phyloP scores from a whole-genome alignment of 2,329 filamentous ascomycete genomes.

The Cladosporium sp. region DNA sequence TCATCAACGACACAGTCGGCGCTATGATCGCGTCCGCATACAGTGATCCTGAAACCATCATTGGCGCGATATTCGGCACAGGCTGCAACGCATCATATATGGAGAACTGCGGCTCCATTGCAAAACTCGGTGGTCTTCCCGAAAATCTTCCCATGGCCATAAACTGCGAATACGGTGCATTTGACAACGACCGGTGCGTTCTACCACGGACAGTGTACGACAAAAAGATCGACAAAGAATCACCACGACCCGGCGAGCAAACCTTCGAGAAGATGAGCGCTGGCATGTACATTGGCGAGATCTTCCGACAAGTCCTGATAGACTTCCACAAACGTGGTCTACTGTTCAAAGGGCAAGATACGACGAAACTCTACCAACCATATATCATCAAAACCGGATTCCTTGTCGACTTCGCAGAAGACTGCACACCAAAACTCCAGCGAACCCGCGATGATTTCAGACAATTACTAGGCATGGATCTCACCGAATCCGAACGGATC shows the following conservation, averaged over 20 bases:
- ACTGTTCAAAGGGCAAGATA: conserved; percentile 79
- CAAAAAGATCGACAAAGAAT: conserved; percentile 82
- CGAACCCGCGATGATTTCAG: conserved; percentile 29
- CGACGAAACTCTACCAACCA: conserved; percentile 71
- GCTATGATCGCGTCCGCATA: conserved; percentile 89
- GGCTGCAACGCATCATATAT: conserved; percentile 95
- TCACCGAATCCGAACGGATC: conserved; percentile 31
- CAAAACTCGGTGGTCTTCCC: conserved; percentile 77
- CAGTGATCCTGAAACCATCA: conserved; percentile 78
- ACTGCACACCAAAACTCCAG: conserved; percentile 28
- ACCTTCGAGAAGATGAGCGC: conserved; percentile 98
- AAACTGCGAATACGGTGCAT: conserved; percentile 97
- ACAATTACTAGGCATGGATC: conserved; percentile 27
- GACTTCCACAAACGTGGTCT: conserved; percentile 76
- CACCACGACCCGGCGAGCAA: conserved; percentile 89
- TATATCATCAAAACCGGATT: conserved; percentile 91
- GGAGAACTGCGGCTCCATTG: conserved; percentile 78
- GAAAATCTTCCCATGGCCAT: conserved; percentile 85
- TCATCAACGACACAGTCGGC: conserved; percentile 93
- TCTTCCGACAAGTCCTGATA: conserved; percentile 84
- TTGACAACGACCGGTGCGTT: conserved; percentile 90
- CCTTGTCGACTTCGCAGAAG: conserved; percentile 81
- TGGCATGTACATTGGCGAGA: conserved; percentile 89
- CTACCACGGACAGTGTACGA: conserved; percentile 88
- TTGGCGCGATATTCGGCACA: conserved; percentile 91